These are phyloP conservation scores for Psilocybe subaeruginosa DNA, from an alignment of 768 basidiomycete genomes.

Conservation along the genomic window DNA sequence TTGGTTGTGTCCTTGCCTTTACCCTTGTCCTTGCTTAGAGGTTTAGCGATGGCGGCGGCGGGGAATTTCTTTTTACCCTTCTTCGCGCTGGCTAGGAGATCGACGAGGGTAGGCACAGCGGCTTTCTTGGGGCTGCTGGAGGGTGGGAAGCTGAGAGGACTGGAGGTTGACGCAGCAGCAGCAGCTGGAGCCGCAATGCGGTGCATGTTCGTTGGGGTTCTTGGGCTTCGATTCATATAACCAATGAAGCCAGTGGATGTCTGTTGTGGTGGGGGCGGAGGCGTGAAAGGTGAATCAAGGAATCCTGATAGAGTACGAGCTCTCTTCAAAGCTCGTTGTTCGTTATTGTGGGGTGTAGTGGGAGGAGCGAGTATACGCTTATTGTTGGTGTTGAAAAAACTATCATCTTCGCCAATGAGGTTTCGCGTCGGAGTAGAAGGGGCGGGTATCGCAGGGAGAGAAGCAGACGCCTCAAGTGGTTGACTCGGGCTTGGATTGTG, in stretches of 20 bases:
- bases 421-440: conserved; percentile 16
- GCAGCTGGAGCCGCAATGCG: not conserved
- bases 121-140: conserved; percentile 18
- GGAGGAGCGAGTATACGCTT: conserved; percentile 17
- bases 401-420: not conserved
- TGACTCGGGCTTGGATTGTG: not conserved
- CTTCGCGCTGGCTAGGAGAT: conserved; percentile 47
- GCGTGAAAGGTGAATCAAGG: not conserved
- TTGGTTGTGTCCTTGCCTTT: not conserved
- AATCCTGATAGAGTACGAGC: conserved; percentile 13
- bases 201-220: not conserved
- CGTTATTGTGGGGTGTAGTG: conserved; percentile 4
- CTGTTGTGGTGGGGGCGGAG: not conserved
- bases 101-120: conserved; percentile 40
- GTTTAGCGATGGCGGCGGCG: not conserved
- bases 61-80: conserved; percentile 11
- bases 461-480: conserved; percentile 11
- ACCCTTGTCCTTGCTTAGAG: conserved; percentile 7
- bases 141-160: conserved; percentile 1
- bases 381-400: conserved; percentile 20
- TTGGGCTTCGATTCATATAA: not conserved
- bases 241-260: not conserved
- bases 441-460: conserved; percentile 22
- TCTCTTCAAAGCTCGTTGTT: conserved; percentile 18
- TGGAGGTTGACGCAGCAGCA: conserved; percentile 9